Percentiles rank a stretch among this genome's conserved stretches.
Conservation (phyloP, 2,329 filamentous ascomycete species). For the Rugonectria rugulosa region DNA sequence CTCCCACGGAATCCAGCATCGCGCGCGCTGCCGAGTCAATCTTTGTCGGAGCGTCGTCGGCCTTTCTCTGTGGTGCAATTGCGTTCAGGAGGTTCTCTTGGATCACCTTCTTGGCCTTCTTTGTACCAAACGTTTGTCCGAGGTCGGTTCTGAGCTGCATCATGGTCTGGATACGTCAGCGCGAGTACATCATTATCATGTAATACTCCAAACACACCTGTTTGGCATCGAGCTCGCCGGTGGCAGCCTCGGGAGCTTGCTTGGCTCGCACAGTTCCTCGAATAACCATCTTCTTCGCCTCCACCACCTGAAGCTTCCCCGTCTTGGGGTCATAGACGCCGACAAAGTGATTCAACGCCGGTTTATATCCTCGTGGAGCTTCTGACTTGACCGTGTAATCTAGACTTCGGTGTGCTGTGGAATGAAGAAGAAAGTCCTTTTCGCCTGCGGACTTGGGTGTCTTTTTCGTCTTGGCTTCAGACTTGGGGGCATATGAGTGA, state of each 20-base stretch:
- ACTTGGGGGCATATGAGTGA: conserved; percentile 56
- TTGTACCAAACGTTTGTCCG: conserved; percentile 82
- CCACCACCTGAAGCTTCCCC: conserved; percentile 65
- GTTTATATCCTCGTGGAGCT: conserved; percentile 39
- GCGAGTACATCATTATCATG: conserved; percentile 18
- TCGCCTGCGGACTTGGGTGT: conserved; percentile 50
- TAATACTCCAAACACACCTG: conserved; percentile 34
- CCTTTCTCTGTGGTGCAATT: conserved; percentile 58
- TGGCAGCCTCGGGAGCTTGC: conserved; percentile 57
- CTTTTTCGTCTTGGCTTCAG: conserved; percentile 46
- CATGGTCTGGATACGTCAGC: conserved; percentile 56
- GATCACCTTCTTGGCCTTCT: conserved; percentile 84
- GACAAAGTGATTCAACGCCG: conserved; percentile 67
- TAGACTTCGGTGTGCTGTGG: conserved; percentile 62
- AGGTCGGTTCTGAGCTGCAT: conserved; percentile 72
- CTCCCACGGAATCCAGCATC: conserved; percentile 69
- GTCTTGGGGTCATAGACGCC: conserved; percentile 69
- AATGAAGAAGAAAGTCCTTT: conserved; percentile 64
- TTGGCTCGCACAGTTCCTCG: conserved; percentile 65
- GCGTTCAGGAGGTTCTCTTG: conserved; percentile 74
- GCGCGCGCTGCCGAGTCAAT: conserved; percentile 64
- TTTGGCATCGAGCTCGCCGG: conserved; percentile 42
- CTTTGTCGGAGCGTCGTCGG: conserved; percentile 51
- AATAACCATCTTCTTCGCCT: conserved; percentile 70
- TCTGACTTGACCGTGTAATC: conserved; percentile 67